A percentile compares a stretch with the other conserved stretches of the same genome.
phyloP scores from a whole-genome alignment of 441 rosid genomes.

The Populus hybrid region DNA sequence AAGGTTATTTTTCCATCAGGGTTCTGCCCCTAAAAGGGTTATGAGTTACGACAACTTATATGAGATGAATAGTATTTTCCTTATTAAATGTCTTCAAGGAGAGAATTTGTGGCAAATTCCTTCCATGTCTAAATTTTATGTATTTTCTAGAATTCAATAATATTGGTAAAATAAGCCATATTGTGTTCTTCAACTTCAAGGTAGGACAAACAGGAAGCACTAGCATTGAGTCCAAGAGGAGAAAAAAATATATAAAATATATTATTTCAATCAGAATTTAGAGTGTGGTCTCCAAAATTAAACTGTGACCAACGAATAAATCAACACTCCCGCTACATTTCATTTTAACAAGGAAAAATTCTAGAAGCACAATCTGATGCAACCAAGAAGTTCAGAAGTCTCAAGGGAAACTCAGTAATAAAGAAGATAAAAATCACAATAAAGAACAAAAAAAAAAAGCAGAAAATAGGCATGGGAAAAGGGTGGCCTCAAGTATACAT shows the following conservation, averaged over 20 bases:
- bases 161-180: background rate
- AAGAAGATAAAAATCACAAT: background rate
- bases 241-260: background rate
- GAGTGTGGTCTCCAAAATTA: background rate
- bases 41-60: background rate
- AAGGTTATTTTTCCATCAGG: background rate
- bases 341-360: background rate
- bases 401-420: background rate
- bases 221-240: background rate
- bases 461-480: background rate
- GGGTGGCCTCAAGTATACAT: slow-evolving; percentile 5
- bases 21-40: background rate
- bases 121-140: background rate
- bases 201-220: background rate
- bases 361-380: background rate
- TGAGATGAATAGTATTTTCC: background rate
- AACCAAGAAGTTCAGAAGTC: background rate
- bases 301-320: background rate
- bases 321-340: background rate
- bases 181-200: background rate
- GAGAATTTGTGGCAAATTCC: background rate
- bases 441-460: background rate
- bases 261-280: background rate
- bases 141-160: background rate
- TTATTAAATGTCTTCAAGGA: background rate